Conservation (phyloP, 352 stramenopile species). For the Blastocystis sp. region DNA sequence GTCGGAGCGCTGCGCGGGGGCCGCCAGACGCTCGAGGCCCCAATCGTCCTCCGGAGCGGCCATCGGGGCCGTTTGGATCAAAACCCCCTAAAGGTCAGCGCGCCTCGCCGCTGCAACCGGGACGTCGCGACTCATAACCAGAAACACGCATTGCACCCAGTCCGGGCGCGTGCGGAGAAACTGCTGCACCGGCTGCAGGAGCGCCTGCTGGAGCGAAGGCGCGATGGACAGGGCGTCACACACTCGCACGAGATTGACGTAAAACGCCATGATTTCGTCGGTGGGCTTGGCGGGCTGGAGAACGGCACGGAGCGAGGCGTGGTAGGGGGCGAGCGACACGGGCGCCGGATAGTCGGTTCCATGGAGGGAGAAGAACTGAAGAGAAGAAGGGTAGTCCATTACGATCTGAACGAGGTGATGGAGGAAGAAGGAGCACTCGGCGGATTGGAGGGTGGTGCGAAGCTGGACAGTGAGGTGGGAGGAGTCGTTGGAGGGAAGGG, state of each 20-base stretch:
- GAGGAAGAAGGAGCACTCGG: too few species aligned
- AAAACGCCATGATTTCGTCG: constrained; percentile 1
- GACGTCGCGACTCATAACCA: constrained; percentile 23
- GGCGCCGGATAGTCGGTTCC: too few species aligned
- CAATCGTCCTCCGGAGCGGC: not conserved
- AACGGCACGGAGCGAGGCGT: not conserved
- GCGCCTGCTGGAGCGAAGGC: not conserved
- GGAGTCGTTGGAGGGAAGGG: too few species aligned
- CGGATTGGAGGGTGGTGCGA: too few species aligned
- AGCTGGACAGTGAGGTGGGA: too few species aligned
- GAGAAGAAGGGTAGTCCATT: too few species aligned
- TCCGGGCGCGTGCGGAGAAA: constrained; percentile 4
- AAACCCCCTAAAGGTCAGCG: too few species aligned
- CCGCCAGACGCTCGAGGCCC: not conserved
- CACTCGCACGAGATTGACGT: not conserved
- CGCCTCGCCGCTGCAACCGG: not conserved
- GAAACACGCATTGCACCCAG: not conserved
- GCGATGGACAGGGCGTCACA: not conserved
- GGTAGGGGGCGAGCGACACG: too few species aligned
- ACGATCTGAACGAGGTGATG: too few species aligned
- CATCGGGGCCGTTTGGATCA: too few species aligned
- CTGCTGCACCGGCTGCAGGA: not conserved
- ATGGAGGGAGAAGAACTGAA: too few species aligned
- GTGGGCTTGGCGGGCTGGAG: not conserved
- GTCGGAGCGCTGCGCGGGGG: not conserved